Evolutionary conservation across 331 rosid genomes (phyloP), one percentile per base, ranked within the genome.

Genomic region (Dryas integrifolia): DNA sequence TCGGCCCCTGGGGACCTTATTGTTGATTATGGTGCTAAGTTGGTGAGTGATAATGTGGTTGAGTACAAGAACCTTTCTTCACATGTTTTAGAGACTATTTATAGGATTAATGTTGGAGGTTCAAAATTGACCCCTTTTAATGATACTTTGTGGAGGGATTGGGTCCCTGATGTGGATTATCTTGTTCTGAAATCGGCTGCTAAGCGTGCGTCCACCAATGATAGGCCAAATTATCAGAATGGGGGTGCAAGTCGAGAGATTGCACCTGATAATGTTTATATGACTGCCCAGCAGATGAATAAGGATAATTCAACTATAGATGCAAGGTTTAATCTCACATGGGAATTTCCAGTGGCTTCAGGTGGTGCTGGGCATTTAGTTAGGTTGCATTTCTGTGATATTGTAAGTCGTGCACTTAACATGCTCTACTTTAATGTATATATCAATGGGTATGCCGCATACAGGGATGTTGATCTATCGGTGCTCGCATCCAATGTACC

Each of bases 21-120:
- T 66, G 65, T 78, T 16, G 99, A 95, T 75, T 71, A 59, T 70
- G 99, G 98, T 62, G 88, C 74, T 12, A 92, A 86, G 80, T 58
- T 79, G 38, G 87, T 92, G 59, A 83, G 82, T 63, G 72, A 77
- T 59, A 59, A 72, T 83, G 88, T 90, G 30, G 70, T 59, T 75
- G 78, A 83, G 77, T 86, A 80, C 62, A 77, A 50, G 62, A 85
- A 90, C 45, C 85, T 95, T 71, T 85, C 97, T 49, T 87, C 92
- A 9, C 83, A 83, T 61, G 79, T 95, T 81, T 83, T 95, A 41
- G 99, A 95, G 86, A 90, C 97, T 58, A 58, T 92, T 66, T 83
- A 83, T 74, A 89, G 99, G 79, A 88, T 95, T 76, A 95, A 95
- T 83, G 97, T 90, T 67, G 99, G 99, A 72, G 99, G 99, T 47